Conservation (phyloP, 2,329 filamentous ascomycete genomes). For the Karstenula rhodostoma region DNA sequence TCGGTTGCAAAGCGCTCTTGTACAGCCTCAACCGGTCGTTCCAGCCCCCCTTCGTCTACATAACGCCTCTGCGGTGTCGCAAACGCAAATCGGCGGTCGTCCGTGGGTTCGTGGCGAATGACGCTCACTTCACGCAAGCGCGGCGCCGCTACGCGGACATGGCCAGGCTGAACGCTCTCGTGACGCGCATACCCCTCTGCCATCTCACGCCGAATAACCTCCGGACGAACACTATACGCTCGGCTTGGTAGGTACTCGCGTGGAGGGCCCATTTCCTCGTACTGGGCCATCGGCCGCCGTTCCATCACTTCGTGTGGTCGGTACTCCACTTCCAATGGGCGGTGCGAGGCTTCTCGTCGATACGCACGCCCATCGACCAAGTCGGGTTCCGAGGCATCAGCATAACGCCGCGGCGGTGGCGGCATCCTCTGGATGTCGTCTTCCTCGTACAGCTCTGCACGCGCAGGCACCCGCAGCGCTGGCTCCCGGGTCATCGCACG, state of each 20-base stretch:
- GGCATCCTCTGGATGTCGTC: conserved; percentile 49
- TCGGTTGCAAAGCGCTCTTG: conserved; percentile 40
- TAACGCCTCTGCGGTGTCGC: conserved; percentile 47
- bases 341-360: conserved; percentile 66
- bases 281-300: conserved; percentile 39
- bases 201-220: conserved; percentile 45
- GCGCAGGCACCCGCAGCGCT: conserved; percentile 58
- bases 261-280: conserved; percentile 49
- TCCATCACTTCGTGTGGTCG: conserved; percentile 35
- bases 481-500: conserved; percentile 63
- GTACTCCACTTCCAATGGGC: conserved; percentile 52
- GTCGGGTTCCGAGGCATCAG: conserved; percentile 70
- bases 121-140: conserved; percentile 53
- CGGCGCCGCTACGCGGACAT: conserved; percentile 40
- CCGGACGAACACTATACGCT: conserved; percentile 52
- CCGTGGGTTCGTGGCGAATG: conserved; percentile 45
- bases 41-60: conserved; percentile 48
- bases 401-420: conserved; percentile 58
- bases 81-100: conserved; percentile 44
- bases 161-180: conserved; percentile 53
- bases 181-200: conserved; percentile 46
- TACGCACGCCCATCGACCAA: conserved; percentile 63
- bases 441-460: conserved; percentile 59
- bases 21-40: conserved; percentile 35
- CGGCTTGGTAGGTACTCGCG: conserved; percentile 42